These are phyloP conservation scores for Massarina eburnea DNA, from an alignment of 2,329 filamentous ascomycete species.

Conservation along the genomic window DNA sequence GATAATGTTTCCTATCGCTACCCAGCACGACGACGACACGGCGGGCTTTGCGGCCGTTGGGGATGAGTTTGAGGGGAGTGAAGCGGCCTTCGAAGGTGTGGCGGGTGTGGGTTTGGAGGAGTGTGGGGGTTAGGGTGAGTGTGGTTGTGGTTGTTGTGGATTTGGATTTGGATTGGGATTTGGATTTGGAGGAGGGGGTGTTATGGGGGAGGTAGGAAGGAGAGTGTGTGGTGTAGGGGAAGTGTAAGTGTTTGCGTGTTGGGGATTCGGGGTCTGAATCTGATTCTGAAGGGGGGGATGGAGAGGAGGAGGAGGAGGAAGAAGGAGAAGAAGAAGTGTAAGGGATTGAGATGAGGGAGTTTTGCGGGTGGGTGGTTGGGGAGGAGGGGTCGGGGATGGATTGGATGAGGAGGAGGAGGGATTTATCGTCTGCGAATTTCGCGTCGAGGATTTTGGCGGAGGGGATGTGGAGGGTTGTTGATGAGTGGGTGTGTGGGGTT, in stretches of 20 bases:
- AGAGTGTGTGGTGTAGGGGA: conserved; percentile 2
- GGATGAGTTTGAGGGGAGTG: conserved; percentile 52
- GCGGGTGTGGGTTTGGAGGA: conserved; percentile 33
- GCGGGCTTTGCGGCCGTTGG: conserved; percentile 58
- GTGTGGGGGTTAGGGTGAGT: conserved; percentile 8
- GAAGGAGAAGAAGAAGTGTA: conserved; percentile 15
- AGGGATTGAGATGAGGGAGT: conserved; percentile 18
- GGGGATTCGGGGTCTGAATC: background rate
- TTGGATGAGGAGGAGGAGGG: conserved; percentile 61
- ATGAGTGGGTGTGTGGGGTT: conserved; percentile 41
- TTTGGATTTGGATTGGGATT: no score
- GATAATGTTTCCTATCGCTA: conserved; percentile 55
- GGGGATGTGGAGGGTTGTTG: conserved; percentile 55
- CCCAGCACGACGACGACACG: conserved; percentile 58
- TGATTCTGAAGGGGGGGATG: background rate
- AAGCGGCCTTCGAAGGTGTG: conserved; percentile 55
- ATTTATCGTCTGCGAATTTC: conserved; percentile 67
- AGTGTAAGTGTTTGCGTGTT: background rate
- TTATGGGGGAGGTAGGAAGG: conserved; percentile 10
- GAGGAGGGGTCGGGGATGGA: conserved; percentile 24
- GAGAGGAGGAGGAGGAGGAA: background rate
- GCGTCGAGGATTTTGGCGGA: conserved; percentile 58
- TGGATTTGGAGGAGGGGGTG: conserved; percentile 2
- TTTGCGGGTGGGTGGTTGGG: conserved; percentile 21
- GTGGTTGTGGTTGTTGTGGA: conserved; percentile 1